Conservation (phyloP, 163 green algal genomes). For the Volvox carteri region DNA sequence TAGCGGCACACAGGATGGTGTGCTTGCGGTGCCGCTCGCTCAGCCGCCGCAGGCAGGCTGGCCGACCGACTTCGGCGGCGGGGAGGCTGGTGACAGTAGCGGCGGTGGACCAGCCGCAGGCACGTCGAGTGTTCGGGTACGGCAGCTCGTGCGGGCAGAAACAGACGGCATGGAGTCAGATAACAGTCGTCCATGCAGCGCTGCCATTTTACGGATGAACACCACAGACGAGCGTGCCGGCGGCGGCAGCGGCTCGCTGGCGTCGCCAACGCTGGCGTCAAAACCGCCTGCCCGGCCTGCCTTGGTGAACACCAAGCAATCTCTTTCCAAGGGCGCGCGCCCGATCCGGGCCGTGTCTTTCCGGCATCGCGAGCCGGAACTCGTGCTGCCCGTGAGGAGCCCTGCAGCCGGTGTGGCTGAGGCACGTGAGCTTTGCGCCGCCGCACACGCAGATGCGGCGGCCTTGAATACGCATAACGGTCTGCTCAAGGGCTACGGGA, state of each 20-base stretch:
- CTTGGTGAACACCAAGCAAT: neutral
- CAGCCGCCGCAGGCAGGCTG: neutral
- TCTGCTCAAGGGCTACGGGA: neutral
- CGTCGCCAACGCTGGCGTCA: neutral
- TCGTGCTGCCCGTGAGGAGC: neutral
- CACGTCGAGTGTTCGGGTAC: neutral
- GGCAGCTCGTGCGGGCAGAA: neutral
- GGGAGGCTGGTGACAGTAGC: too few species aligned
- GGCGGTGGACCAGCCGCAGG: too few species aligned
- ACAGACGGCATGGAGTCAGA: neutral
- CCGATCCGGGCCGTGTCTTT: conserved; percentile 21
- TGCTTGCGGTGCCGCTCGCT: neutral
- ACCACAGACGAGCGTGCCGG: neutral
- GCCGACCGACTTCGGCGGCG: too few species aligned
- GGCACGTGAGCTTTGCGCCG: neutral
- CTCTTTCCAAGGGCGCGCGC: neutral
- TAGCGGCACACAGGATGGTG: neutral
- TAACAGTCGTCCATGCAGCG: neutral
- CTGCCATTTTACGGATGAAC: neutral
- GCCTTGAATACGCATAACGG: neutral
- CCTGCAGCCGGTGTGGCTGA: conserved; percentile 6
- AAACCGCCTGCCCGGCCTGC: neutral
- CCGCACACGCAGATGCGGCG: neutral
- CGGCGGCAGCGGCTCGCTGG: neutral
- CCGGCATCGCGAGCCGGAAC: neutral